A percentile compares a stretch with the other conserved stretches of the same genome.
Conservation (phyloP, 1,284 basidiomycete genomes). For the Tetrapyrgos nigripes region DNA sequence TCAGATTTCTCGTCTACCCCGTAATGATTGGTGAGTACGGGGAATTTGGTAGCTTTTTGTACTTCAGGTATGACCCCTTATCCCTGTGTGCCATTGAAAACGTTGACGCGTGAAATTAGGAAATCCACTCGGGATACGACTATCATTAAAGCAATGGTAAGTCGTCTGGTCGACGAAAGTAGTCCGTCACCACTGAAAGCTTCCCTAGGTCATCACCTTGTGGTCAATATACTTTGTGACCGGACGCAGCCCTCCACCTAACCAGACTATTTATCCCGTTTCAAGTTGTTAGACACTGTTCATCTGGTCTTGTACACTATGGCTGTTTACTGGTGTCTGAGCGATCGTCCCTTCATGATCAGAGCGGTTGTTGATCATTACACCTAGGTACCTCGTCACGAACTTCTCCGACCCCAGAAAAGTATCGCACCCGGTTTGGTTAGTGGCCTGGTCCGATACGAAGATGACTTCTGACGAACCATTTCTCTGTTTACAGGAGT, state of each 20-base stretch:
- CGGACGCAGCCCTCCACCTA: not conserved
- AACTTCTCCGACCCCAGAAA: conserved; percentile 41
- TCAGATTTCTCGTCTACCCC: not conserved
- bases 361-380: not conserved
- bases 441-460: too few species aligned
- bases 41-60: conserved; percentile 38
- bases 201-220: conserved; percentile 39
- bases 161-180: not conserved
- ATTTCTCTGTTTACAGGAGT: conserved; percentile 40
- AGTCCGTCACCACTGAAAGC: not conserved
- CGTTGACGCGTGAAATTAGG: conserved; percentile 22
- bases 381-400: conserved; percentile 44
- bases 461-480: too few species aligned
- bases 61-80: conserved; percentile 34
- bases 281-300: conserved; percentile 37
- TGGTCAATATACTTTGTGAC: conserved; percentile 25
- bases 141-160: conserved; percentile 38
- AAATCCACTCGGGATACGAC: conserved; percentile 40
- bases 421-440: conserved; percentile 42
- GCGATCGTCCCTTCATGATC: not conserved
- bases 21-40: not conserved
- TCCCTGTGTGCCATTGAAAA: not conserved
- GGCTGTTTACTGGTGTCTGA: conserved; percentile 38
- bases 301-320: conserved; percentile 40
- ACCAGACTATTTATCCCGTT: not conserved